phyloP scores from a whole-genome alignment of 2,329 filamentous ascomycete species.

The Neopestalotiopsis clavispora region DNA sequence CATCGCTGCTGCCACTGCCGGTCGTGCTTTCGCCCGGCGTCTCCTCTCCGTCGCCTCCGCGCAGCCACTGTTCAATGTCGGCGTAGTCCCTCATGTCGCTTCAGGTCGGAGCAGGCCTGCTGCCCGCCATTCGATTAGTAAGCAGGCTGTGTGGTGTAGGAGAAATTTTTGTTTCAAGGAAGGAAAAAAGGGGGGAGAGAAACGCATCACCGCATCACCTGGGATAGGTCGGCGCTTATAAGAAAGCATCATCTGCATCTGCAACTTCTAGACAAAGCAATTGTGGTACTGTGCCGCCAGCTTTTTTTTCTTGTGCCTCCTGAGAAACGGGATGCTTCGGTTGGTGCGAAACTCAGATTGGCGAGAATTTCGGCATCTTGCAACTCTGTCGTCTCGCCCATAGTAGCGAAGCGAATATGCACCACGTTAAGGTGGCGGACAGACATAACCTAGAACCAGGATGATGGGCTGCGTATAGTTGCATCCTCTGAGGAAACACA shows the following conservation, averaged over 20 bases:
- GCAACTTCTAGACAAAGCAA: neutral
- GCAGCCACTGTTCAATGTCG: conserved; percentile 9
- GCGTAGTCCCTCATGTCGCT: conserved; percentile 2
- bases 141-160: neutral
- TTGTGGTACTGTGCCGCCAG: neutral
- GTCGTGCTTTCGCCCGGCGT: neutral
- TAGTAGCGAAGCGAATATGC: neutral
- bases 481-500: neutral
- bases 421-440: neutral
- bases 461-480: neutral
- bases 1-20: neutral
- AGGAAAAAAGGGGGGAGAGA: neutral
- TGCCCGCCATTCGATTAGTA: neutral
- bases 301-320: neutral
- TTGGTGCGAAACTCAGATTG: conserved; percentile 8
- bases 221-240: neutral
- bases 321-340: neutral
- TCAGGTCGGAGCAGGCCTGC: neutral
- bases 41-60: neutral
- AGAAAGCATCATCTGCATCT: neutral
- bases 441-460: conserved; percentile 10
- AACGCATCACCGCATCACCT: neutral
- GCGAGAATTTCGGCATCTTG: neutral
- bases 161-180: neutral
- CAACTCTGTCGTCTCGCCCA: neutral